These are phyloP conservation scores for Penicillium sclerotigenum DNA, from an alignment of 2,329 filamentous ascomycete species.

Conservation along the genomic window DNA sequence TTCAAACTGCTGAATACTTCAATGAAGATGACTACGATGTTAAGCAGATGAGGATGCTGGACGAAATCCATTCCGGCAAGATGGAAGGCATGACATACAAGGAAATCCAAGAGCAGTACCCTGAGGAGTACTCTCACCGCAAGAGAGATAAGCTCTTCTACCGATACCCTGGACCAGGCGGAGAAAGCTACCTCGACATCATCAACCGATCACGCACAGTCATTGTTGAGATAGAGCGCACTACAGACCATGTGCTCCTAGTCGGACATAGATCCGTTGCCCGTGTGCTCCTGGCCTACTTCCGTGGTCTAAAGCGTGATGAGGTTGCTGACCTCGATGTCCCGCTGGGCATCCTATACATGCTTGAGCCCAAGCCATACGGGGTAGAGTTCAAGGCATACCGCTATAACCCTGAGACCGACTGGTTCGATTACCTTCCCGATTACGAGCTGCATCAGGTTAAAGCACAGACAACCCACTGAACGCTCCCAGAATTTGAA, in stretches of 20 bases:
- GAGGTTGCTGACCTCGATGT: slow-evolving; percentile 94
- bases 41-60: slow-evolving; percentile 97
- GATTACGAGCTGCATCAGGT: slow-evolving; percentile 68
- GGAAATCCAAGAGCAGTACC: slow-evolving; percentile 75
- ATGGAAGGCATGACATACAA: slow-evolving; percentile 96
- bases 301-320: slow-evolving; percentile 84
- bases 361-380: slow-evolving; percentile 95
- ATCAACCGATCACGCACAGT: slow-evolving; percentile 93
- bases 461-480: slow-evolving; percentile 17
- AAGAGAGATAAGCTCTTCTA: slow-evolving; percentile 88
- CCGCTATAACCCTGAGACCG: slow-evolving; percentile 72
- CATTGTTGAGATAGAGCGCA: slow-evolving; percentile 94
- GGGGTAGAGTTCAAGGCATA: slow-evolving; percentile 97
- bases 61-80: slow-evolving; percentile 87
- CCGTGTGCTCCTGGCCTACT: slow-evolving; percentile 90
- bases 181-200: slow-evolving; percentile 94
- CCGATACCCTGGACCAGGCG: slow-evolving; percentile 91
- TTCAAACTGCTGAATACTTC: slow-evolving; percentile 85
- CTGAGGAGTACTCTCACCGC: slow-evolving; percentile 77
- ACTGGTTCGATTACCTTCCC: slow-evolving; percentile 83
- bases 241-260: slow-evolving; percentile 90
- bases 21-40: slow-evolving; percentile 94
- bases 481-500: neutral
- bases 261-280: slow-evolving; percentile 91
- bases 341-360: slow-evolving; percentile 88